A percentile compares a stretch with the other conserved stretches of the same genome.
Conservation (phyloP, 2,329 filamentous ascomycete genomes). For the Penicillium vulpinum region DNA sequence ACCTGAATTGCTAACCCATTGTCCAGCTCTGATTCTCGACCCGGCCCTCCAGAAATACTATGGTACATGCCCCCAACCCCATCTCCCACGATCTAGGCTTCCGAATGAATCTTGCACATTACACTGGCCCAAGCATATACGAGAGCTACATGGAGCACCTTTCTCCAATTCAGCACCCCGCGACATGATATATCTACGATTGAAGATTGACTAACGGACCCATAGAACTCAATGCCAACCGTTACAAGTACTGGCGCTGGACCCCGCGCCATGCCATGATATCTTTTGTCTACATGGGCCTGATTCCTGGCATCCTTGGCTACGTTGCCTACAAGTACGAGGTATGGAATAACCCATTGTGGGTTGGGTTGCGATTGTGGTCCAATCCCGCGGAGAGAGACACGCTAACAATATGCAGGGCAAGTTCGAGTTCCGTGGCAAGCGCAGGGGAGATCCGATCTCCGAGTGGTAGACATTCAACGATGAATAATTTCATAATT, state of each 20-base stretch:
- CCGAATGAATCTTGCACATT: neutral
- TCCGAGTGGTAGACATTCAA: constrained; percentile 65
- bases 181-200: neutral
- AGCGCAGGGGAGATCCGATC: constrained; percentile 83
- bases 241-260: constrained; percentile 95
- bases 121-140: neutral
- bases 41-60: constrained; percentile 52
- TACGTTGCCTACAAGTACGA: constrained; percentile 78
- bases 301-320: constrained; percentile 70
- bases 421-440: constrained; percentile 79
- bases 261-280: constrained; percentile 78
- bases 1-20: constrained; percentile 53
- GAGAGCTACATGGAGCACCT: neutral
- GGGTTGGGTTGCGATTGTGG: neutral
- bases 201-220: constrained; percentile 11
- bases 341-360: constrained; percentile 59
- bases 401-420: constrained; percentile 59
- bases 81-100: constrained; percentile 4
- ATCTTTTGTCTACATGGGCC: constrained; percentile 72
- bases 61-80: constrained; percentile 42
- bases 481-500: constrained; percentile 5
- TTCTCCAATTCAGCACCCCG: neutral
- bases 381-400: neutral
- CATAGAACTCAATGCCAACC: constrained; percentile 76
- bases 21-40: constrained; percentile 45